A percentile compares a stretch with the other conserved stretches of the same genome.
These are phyloP conservation scores for Globisporangium perplexum DNA, from an alignment of 352 stramenopile species.

Conservation along the genomic window DNA sequence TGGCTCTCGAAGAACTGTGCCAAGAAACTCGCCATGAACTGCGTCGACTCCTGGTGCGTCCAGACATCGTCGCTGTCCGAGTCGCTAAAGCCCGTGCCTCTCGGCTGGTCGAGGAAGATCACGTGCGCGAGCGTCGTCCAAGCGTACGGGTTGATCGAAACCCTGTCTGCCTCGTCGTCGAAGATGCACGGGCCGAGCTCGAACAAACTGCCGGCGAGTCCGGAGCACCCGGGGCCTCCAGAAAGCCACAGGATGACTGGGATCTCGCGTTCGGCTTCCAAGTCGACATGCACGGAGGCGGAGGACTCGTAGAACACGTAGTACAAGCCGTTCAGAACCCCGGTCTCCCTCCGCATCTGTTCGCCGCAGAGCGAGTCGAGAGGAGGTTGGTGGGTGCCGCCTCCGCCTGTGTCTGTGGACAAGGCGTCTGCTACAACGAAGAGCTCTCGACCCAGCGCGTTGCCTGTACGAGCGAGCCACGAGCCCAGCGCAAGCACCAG, in stretches of 20 bases:
- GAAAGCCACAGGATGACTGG: conserved; percentile 97
- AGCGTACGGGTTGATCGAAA: conserved; percentile 86
- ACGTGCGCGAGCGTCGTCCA: conserved; percentile 95
- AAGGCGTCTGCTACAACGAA: conserved; percentile 27
- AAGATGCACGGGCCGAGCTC: conserved; percentile 96
- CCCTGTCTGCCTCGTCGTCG: conserved; percentile 43
- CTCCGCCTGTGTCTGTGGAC: neutral
- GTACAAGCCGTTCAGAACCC: conserved; percentile 57
- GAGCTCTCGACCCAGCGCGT: conserved; percentile 2
- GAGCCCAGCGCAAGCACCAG: conserved; percentile 7
- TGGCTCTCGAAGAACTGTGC: conserved; percentile 47
- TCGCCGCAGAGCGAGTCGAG: conserved; percentile 57
- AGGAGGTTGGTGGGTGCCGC: neutral
- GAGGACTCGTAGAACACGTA: conserved; percentile 73
- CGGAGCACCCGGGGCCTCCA: conserved; percentile 94
- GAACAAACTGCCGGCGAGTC: conserved; percentile 89
- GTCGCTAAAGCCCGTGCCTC: conserved; percentile 63
- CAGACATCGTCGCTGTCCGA: conserved; percentile 20
- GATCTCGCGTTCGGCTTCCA: neutral
- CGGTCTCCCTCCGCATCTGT: conserved; percentile 43
- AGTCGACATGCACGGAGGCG: neutral
- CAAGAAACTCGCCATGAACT: conserved; percentile 48
- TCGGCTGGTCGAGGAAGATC: conserved; percentile 96
- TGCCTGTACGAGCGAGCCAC: neutral
- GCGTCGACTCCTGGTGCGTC: conserved; percentile 39